A percentile compares a stretch with the other conserved stretches of the same genome.
Evolutionary conservation across 495 filamentous ascomycete species (phyloP).

Genomic region (Jackrogersella minutella): DNA sequence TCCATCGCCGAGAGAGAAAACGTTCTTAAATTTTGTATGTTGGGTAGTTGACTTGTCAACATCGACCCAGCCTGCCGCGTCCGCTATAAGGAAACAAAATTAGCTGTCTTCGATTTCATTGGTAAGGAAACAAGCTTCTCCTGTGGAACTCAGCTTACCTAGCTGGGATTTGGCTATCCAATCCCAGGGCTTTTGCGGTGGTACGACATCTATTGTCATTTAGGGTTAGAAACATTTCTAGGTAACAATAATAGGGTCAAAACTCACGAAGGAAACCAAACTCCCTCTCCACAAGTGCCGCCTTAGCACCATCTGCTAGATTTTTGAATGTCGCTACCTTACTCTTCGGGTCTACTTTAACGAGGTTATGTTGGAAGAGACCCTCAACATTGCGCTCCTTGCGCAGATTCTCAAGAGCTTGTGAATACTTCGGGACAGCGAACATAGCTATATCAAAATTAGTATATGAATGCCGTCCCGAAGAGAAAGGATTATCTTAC

Average conservation of each 20-base stretch:
- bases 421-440: constrained; percentile 73
- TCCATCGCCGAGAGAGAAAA: constrained; percentile 75
- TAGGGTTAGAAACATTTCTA: constrained; percentile 2
- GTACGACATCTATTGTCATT: constrained; percentile 34
- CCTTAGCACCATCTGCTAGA: constrained; percentile 30
- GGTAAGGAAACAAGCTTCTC: neutral
- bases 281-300: constrained; percentile 54
- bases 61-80: constrained; percentile 70
- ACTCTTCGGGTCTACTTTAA: constrained; percentile 60
- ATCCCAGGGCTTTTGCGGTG: constrained; percentile 44
- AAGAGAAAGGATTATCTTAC: constrained; percentile 23
- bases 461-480: neutral
- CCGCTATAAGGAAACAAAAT: constrained; percentile 47
- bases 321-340: constrained; percentile 47
- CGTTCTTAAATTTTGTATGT: constrained; percentile 69
- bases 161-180: constrained; percentile 45
- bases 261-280: constrained; percentile 64
- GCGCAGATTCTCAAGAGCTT: constrained; percentile 66
- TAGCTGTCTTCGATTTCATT: neutral
- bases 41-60: constrained; percentile 67
- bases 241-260: neutral
- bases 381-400: constrained; percentile 70
- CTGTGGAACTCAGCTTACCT: constrained; percentile 25
- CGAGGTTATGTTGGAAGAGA: constrained; percentile 71
- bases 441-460: constrained; percentile 60